Evolutionary conservation across 2,329 filamentous ascomycete species (phyloP).

Genomic region (Exserohilum turcica): DNA sequence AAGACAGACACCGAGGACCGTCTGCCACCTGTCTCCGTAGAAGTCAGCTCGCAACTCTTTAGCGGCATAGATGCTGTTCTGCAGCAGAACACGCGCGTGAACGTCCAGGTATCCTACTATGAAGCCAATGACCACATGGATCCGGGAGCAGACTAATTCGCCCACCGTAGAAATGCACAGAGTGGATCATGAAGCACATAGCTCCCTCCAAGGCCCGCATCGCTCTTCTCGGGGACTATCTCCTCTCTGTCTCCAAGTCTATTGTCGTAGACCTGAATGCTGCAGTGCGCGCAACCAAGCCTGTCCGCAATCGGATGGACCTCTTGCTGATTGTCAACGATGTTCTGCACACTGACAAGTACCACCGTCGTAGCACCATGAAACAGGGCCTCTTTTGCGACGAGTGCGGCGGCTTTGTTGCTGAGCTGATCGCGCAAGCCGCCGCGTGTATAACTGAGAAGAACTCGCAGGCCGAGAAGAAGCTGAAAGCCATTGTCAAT

Average conservation of each 20-base stretch:
- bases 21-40: slow-evolving; percentile 27
- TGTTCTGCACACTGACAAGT: slow-evolving; percentile 61
- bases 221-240: slow-evolving; percentile 73
- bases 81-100: slow-evolving; percentile 32
- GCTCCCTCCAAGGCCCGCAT: slow-evolving; percentile 69
- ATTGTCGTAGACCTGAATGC: slow-evolving; percentile 45
- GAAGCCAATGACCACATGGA: slow-evolving; percentile 22
- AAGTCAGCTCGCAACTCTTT: slow-evolving; percentile 32
- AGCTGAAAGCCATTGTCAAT: slow-evolving; percentile 63
- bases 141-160: slow-evolving; percentile 41
- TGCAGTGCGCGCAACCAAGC: slow-evolving; percentile 51
- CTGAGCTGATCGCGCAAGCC: slow-evolving; percentile 64
- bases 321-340: slow-evolving; percentile 81
- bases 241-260: slow-evolving; percentile 70
- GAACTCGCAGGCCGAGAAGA: slow-evolving; percentile 68
- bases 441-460: slow-evolving; percentile 60
- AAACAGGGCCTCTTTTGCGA: slow-evolving; percentile 17
- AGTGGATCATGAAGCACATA: slow-evolving; percentile 78
- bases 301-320: slow-evolving; percentile 72
- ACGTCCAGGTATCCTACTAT: slow-evolving; percentile 43
- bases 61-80: slow-evolving; percentile 35
- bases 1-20: slow-evolving; percentile 24
- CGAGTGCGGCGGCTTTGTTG: slow-evolving; percentile 62
- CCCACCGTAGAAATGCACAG: slow-evolving; percentile 74
- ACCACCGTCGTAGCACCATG: slow-evolving; percentile 19